A percentile compares a stretch with the other conserved stretches of the same genome.
Evolutionary conservation across 2,329 filamentous ascomycete species (phyloP).

Genomic region (Penicillium sp.): DNA sequence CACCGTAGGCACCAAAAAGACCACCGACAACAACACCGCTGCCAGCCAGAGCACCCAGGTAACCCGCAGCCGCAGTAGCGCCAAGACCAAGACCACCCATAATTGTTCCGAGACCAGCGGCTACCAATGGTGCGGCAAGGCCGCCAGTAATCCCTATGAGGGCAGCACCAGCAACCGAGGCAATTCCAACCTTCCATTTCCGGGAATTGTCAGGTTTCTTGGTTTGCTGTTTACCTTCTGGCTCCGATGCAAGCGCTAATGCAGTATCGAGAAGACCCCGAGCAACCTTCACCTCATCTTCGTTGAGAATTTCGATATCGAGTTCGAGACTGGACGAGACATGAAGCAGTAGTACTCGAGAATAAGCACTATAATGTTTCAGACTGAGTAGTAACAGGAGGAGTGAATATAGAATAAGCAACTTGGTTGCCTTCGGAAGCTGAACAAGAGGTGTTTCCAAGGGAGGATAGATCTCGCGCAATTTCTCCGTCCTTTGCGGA

Average conservation of each 20-base stretch:
- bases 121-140: slow-evolving; percentile 75
- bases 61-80: slow-evolving; percentile 72
- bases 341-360: slow-evolving; percentile 71
- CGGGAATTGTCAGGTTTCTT: slow-evolving; percentile 68
- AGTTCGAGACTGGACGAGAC: slow-evolving; percentile 74
- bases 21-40: slow-evolving; percentile 79
- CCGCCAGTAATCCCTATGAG: slow-evolving; percentile 82
- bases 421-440: slow-evolving; percentile 48
- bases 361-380: slow-evolving; percentile 76
- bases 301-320: slow-evolving; percentile 64
- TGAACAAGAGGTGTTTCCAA: slow-evolving; percentile 60
- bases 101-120: slow-evolving; percentile 77
- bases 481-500: slow-evolving; percentile 28
- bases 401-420: slow-evolving; percentile 72
- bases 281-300: slow-evolving; percentile 76
- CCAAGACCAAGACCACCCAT: slow-evolving; percentile 78
- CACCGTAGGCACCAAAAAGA: slow-evolving; percentile 89
- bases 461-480: slow-evolving; percentile 58
- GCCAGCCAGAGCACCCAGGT: slow-evolving; percentile 79
- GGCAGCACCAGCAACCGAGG: slow-evolving; percentile 83
- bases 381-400: slow-evolving; percentile 75
- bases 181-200: slow-evolving; percentile 82
- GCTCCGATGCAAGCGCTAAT: slow-evolving; percentile 75
- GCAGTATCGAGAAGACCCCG: slow-evolving; percentile 74
- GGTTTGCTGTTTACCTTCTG: slow-evolving; percentile 72